Evolutionary conservation across 1,284 basidiomycete genomes (phyloP).

Genomic region (Rhodotorula sp.): DNA sequence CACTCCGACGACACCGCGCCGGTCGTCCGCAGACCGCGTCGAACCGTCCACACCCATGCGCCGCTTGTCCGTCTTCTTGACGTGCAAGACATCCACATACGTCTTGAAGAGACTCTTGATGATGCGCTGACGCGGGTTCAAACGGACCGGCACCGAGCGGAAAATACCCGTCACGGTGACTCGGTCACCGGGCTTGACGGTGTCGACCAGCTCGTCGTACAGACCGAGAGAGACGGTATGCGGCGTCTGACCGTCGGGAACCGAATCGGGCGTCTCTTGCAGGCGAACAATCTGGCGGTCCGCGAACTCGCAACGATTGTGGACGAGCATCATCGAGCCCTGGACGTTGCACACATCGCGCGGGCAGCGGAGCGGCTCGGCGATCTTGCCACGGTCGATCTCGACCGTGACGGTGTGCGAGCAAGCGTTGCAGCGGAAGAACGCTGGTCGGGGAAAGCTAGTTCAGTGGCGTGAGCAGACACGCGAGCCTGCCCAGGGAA

Average conservation of each 20-base stretch:
- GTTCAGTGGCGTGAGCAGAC: not conserved
- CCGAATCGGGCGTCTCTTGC: constrained; percentile 92
- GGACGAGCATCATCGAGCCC: constrained; percentile 89
- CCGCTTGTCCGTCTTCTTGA: constrained; percentile 69
- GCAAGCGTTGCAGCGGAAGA: constrained; percentile 96
- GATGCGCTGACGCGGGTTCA: constrained; percentile 85
- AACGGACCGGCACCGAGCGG: constrained; percentile 85
- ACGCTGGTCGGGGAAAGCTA: constrained; percentile 58
- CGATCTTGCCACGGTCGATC: constrained; percentile 93
- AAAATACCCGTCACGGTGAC: constrained; percentile 91
- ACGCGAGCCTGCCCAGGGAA: too few species aligned
- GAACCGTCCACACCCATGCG: constrained; percentile 75
- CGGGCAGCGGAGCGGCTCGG: constrained; percentile 86
- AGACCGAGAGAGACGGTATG: constrained; percentile 94
- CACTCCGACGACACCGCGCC: constrained; percentile 42
- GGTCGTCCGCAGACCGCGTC: constrained; percentile 61
- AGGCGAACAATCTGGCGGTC: constrained; percentile 92
- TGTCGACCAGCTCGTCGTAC: constrained; percentile 95
- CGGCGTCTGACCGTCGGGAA: constrained; percentile 96
- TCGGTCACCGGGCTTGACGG: constrained; percentile 91
- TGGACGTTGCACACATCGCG: constrained; percentile 83
- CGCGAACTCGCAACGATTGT: constrained; percentile 94
- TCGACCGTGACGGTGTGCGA: constrained; percentile 91
- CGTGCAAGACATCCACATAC: constrained; percentile 90
- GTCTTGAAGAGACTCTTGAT: constrained; percentile 97